Evolutionary conservation across 2,329 filamentous ascomycete genomes (phyloP).

Genomic region (Aspergillus candidus): DNA sequence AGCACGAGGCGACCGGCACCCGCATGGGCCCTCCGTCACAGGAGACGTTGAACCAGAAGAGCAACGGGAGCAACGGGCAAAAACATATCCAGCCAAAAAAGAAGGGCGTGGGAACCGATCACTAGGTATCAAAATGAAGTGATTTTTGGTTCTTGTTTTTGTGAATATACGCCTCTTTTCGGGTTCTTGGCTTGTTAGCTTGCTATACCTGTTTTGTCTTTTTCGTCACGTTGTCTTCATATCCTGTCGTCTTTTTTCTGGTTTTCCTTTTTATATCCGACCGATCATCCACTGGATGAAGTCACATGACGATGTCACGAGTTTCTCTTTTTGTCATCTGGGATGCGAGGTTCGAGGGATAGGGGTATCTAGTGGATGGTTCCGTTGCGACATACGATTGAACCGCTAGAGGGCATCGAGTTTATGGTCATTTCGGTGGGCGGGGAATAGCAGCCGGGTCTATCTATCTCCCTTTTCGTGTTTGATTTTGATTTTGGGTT

Average conservation of each 20-base stretch:
- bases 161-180: neutral
- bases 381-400: too few relatives aligned
- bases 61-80: slow-evolving; percentile 20
- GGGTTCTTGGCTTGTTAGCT: neutral
- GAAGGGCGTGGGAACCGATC: slow-evolving; percentile 33
- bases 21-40: slow-evolving; percentile 21
- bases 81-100: slow-evolving; percentile 37
- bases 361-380: too few relatives aligned
- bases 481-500: neutral
- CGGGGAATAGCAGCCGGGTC: slow-evolving; percentile 5
- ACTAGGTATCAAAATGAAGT: slow-evolving; percentile 15
- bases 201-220: slow-evolving; percentile 5
- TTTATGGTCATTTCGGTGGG: neutral
- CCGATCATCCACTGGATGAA: slow-evolving; percentile 7
- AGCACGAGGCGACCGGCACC: slow-evolving; percentile 50
- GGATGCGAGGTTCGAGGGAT: too few relatives aligned
- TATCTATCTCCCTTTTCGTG: slow-evolving; percentile 8
- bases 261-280: slow-evolving; percentile 1
- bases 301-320: slow-evolving; percentile 30
- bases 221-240: slow-evolving; percentile 13
- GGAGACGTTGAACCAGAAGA: slow-evolving; percentile 19
- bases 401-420: slow-evolving; percentile 9
- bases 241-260: slow-evolving; percentile 9
- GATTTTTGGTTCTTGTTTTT: slow-evolving; percentile 1
- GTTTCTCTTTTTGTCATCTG: slow-evolving; percentile 15